Base-by-base conservation (phyloP, 2,329 filamentous ascomycete genomes). In the Aureobasidium sp. region DNA sequence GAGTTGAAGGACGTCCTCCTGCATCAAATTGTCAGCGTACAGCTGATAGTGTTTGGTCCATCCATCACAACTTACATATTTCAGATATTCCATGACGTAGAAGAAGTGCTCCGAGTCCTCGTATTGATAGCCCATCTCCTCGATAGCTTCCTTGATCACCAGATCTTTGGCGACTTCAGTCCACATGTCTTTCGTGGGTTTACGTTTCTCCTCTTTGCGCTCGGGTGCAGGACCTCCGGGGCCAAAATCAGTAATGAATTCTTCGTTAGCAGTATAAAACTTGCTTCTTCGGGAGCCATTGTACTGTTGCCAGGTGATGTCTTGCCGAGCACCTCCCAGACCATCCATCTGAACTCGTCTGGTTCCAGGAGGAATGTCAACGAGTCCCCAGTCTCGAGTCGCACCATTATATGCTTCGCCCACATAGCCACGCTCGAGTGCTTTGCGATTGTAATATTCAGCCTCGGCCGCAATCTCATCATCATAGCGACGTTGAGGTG, bases 101-200 rank as follows among this genome's bases (percentile, higher is more conserved):
- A 89, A 97, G 75, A 91, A 95, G 64, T 82, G 84, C 59, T 91
- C 88, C 0, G 90, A 94, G 79, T 97, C 92, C 72, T 97, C 91
- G 70, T 87, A 97, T 63, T 90, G 86, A 74, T 96, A 97, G 3
- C 90, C 90, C 70, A 87, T 77, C 68, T 88, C 81, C 67, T 96
- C 87, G 66, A 97, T 89, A 21, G 94, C 94, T 72, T 97, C 91
- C 58, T 88, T 85, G 62, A 87, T 81, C 16, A 97, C 90, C 39
- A 97, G 77, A 67, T 96, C 92, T 76, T 96, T 96, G 49, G 93
- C 96, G 68, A 99, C 91, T 75, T 97, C 94, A 0, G 94, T 99
- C 93, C 93, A 97, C 78, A 96, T 89, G 63, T 79, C 77, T 65
- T 75, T 77, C 37, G 65, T 65, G 10, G 65, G 66, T 62, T 68